These are phyloP conservation scores for Umbelopsis sp. DNA, from an alignment of 192 early-diverging fungal species.

Conservation along the genomic window DNA sequence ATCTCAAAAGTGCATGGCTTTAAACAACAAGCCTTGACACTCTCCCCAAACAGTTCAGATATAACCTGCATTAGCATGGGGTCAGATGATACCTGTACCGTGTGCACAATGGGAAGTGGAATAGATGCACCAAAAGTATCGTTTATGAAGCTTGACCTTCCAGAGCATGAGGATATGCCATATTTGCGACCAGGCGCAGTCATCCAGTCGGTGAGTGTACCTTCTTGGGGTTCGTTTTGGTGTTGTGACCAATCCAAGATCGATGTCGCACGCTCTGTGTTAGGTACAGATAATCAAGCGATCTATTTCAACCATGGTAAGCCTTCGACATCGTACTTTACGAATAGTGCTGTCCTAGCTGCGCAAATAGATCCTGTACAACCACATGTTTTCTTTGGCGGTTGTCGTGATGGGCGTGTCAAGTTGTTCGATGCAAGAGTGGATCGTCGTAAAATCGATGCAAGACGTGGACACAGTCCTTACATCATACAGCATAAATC, in stretches of 20 bases:
- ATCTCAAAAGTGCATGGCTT: neutral
- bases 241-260: neutral
- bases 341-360: neutral
- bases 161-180: neutral
- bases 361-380: conserved; percentile 15
- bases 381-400: neutral
- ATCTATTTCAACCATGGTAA: neutral
- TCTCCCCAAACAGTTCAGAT: neutral
- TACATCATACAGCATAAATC: neutral
- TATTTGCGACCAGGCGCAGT: neutral
- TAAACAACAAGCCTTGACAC: neutral
- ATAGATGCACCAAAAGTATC: neutral
- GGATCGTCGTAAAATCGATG: neutral
- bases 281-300: neutral
- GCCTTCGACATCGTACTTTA: neutral
- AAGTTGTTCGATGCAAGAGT: neutral
- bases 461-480: neutral
- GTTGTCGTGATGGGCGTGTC: neutral
- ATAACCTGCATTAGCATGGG: conserved; percentile 2
- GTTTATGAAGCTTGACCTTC: neutral
- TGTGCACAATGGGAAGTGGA: conserved; percentile 6
- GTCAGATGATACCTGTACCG: neutral
- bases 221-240: neutral
- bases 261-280: neutral
- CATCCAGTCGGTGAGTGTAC: neutral